Evolutionary conservation across 768 basidiomycete species (phyloP), one percentile per base, ranked within the genome.

Genomic region (Lactarius akahatsu): DNA sequence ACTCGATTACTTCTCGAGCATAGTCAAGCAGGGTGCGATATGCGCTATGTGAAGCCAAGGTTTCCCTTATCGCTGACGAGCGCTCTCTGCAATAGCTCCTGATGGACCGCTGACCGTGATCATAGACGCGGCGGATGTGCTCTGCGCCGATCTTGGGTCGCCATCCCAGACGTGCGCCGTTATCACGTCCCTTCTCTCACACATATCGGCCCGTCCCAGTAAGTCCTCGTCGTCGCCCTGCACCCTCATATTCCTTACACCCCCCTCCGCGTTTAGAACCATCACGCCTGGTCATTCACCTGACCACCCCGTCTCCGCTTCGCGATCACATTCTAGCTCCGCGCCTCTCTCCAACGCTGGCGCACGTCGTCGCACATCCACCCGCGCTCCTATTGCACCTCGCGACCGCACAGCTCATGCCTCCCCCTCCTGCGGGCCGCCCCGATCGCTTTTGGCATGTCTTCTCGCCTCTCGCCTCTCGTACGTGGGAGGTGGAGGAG

Each of bases 391-490:
- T 98, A 41, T 73, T 72, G 8, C 85, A 92, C 72, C 77, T 98
- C 58, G 82, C 90, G 2, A 81, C 79, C 32, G 85, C 86, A 9
- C 94, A 92, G 73, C 80, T 92, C 56, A 84, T 86, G 2, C 84
- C 82, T 0, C 92, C 93, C 0, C 89, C 91, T 1, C 85, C 89
- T 9, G 77, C 80, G 47, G 83, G 85, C 10, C 71, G 83, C 0
- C 78, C 81, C n/a, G 78, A 82, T 41, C 91, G 91, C 72, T 96
- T 95, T 77, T 95, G 90, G 91, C 79, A 80, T 43, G 80, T 93
- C 13, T 91, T 96, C 72, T 75, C 86, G 9, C 89, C 91, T 0
- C 74, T 91, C 64, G 84, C 87, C 62, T 87, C 85, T 73, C 82
- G 89, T 30, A 74, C 71, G 4, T 76, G 82, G 63, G 87, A 94